Evolutionary conservation across 1,284 basidiomycete species (phyloP).

Genomic region (Gomphus bonarii): DNA sequence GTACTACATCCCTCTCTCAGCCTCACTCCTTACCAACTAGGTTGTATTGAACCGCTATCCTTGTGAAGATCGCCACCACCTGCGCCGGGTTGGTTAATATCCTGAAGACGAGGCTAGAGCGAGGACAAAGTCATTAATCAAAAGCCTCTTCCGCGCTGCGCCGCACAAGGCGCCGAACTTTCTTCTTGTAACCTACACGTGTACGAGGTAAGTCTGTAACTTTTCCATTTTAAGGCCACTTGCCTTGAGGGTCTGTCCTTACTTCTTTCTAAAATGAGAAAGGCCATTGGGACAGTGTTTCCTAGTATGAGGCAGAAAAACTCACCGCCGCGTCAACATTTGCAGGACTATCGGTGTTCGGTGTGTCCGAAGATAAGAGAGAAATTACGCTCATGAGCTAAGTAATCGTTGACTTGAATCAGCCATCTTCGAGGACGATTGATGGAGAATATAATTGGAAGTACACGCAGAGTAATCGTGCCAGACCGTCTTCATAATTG

Average conservation of each 20-base stretch:
- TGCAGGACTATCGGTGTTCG: constrained; percentile 91
- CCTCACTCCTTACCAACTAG: background rate
- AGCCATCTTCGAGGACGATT: background rate
- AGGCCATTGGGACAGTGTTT: background rate
- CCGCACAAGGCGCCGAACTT: constrained; percentile 79
- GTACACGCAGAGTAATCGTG: constrained; percentile 9
- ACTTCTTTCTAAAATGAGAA: constrained; percentile 51
- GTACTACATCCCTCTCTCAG: background rate
- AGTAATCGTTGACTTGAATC: background rate
- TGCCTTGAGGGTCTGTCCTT: constrained; percentile 61
- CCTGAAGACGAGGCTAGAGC: background rate
- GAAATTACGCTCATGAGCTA: constrained; percentile 96
- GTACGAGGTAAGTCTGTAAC: background rate
- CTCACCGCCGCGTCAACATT: constrained; percentile 85
- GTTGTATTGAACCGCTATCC: background rate
- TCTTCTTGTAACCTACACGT: constrained; percentile 74
- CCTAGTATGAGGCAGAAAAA: background rate
- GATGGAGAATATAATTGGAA: constrained; percentile 2
- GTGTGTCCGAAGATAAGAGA: constrained; percentile 84
- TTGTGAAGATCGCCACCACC: background rate
- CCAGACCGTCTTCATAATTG: constrained; percentile 10
- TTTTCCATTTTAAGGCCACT: constrained; percentile 17
- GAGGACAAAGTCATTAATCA: constrained; percentile 30
- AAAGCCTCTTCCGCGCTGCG: constrained; percentile 81
- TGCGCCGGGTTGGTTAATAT: background rate